Evolutionary conservation across 805 yeast genomes (phyloP).

Genomic region (Candida andamanensis): DNA sequence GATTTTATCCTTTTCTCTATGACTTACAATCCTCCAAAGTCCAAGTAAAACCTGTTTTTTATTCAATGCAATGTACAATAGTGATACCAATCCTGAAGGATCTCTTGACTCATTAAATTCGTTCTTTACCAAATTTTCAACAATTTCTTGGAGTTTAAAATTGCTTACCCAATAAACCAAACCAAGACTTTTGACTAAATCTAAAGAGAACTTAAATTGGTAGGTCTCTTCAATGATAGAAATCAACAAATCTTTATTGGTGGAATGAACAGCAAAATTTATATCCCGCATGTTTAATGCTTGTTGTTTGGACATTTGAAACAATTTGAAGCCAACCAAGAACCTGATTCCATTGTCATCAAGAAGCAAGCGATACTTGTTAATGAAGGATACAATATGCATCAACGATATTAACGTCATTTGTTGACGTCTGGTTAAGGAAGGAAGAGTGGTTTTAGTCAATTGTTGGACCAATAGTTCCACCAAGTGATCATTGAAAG

Average conservation of each 20-base stretch:
- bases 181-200: slow-evolving; percentile 52
- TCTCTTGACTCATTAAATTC: slow-evolving; percentile 62
- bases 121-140: slow-evolving; percentile 69
- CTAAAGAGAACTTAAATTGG: slow-evolving; percentile 53
- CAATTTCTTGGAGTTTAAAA: slow-evolving; percentile 23
- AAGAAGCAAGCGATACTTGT: slow-evolving; percentile 36
- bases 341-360: slow-evolving; percentile 70
- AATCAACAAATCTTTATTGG: slow-evolving; percentile 63
- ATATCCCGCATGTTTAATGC: slow-evolving; percentile 73
- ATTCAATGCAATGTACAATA: slow-evolving; percentile 71
- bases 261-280: slow-evolving; percentile 83
- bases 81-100: slow-evolving; percentile 63
- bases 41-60: slow-evolving; percentile 75
- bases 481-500: slow-evolving; percentile 40
- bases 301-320: slow-evolving; percentile 46
- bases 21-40: slow-evolving; percentile 76
- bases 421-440: slow-evolving; percentile 87
- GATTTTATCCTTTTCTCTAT: slow-evolving; percentile 81
- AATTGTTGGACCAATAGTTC: slow-evolving; percentile 53
- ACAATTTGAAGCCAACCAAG: slow-evolving; percentile 64
- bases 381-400: slow-evolving; percentile 55
- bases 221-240: slow-evolving; percentile 42
- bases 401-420: slow-evolving; percentile 69
- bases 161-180: slow-evolving; percentile 63
- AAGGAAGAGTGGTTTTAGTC: slow-evolving; percentile 64